phyloP scores from a whole-genome alignment of 164 flowering plant genomes.

The Vitis riparia region DNA sequence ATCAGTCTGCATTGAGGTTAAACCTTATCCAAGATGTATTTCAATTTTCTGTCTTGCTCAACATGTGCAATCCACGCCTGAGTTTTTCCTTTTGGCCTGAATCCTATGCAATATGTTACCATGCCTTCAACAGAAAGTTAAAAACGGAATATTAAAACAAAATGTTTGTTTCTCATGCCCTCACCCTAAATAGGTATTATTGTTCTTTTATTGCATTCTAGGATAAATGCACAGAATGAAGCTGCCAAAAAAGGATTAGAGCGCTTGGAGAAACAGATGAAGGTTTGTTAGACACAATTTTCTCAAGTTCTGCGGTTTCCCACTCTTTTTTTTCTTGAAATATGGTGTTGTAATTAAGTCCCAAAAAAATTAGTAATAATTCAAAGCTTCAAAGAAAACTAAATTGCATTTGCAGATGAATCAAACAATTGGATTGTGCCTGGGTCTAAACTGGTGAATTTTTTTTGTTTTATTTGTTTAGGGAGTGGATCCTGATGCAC shows the following conservation, averaged over 20 bases:
- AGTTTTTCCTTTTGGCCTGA: not conserved
- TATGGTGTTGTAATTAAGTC: too few relatives aligned
- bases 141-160: too few relatives aligned
- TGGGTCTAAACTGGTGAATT: not conserved
- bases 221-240: conserved; percentile 86
- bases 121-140: not conserved
- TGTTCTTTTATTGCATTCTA: conserved; percentile 22
- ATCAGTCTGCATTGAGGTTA: conserved; percentile 90
- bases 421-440: not conserved
- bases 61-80: not conserved
- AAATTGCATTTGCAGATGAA: too few relatives aligned
- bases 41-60: not conserved
- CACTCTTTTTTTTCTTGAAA: not conserved
- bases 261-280: conserved; percentile 93
- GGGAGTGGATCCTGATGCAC: conserved; percentile 99
- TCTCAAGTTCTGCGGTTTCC: too few relatives aligned
- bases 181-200: too few relatives aligned
- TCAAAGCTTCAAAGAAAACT: too few relatives aligned
- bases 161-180: too few relatives aligned
- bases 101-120: not conserved
- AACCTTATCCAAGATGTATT: not conserved
- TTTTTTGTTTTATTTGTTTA: conserved; percentile 21
- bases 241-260: conserved; percentile 90
- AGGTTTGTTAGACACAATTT: conserved; percentile 46
- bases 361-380: too few relatives aligned